A percentile compares a stretch with the other conserved stretches of the same genome.
Evolutionary conservation across 2,329 filamentous ascomycete genomes (phyloP).

Genomic region (Microsporum ferrugineum): DNA sequence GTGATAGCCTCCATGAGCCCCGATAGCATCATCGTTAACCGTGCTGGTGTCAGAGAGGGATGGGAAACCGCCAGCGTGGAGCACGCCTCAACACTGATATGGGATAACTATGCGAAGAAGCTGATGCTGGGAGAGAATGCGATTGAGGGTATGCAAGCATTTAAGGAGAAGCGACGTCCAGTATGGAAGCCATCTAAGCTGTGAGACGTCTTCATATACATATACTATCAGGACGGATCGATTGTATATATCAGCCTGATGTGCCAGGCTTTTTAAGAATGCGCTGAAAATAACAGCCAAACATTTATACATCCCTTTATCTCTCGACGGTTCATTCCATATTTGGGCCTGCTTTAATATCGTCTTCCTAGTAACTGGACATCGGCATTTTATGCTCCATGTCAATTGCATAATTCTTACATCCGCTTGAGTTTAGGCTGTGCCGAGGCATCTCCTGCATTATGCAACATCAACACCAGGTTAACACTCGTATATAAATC

Average conservation of each 20-base stretch:
- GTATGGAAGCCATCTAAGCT: conserved; percentile 67
- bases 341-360: no score
- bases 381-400: no score
- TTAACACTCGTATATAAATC: no score
- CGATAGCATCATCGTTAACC: conserved; percentile 58
- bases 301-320: no score
- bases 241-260: neutral
- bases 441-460: no score
- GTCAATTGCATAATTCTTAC: no score
- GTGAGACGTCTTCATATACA: conserved; percentile 16
- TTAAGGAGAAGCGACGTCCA: conserved; percentile 75
- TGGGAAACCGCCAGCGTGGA: conserved; percentile 57
- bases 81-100: conserved; percentile 65
- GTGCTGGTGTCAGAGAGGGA: conserved; percentile 55
- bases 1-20: conserved; percentile 55
- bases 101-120: conserved; percentile 67
- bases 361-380: no score
- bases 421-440: no score
- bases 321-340: no score
- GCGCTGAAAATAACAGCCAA: neutral
- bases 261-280: neutral
- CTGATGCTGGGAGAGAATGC: conserved; percentile 73
- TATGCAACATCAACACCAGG: no score
- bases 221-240: neutral
- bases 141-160: conserved; percentile 80